These are phyloP conservation scores for Acmispon strigosus DNA, from an alignment of 306 rosid species.

Conservation along the genomic window DNA sequence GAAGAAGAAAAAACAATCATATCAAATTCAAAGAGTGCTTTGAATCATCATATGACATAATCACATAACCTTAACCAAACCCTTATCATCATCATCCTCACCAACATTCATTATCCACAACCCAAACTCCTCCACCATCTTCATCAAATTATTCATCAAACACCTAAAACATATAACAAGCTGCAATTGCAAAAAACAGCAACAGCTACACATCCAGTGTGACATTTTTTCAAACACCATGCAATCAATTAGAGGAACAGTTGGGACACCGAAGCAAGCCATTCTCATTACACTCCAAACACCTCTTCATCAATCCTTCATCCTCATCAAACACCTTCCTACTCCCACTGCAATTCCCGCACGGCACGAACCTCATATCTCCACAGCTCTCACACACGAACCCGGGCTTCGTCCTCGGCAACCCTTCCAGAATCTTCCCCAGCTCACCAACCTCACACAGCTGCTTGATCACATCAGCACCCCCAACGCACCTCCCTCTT, in stretches of 20 bases:
- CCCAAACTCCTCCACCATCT: background rate
- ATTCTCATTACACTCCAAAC: constrained; percentile 83
- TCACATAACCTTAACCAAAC: constrained; percentile 8
- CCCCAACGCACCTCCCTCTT: constrained; percentile 64
- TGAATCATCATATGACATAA: constrained; percentile 24
- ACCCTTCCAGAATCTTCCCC: constrained; percentile 62
- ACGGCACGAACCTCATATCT: constrained; percentile 78
- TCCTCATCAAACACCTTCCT: constrained; percentile 86
- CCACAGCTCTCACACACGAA: constrained; percentile 78
- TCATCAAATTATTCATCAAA: constrained; percentile 35
- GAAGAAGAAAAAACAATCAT: constrained; percentile 3
- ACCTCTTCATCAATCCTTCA: constrained; percentile 61
- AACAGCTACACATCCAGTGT: background rate
- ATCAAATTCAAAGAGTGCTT: constrained; percentile 48
- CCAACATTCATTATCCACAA: background rate
- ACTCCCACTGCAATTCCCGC: constrained; percentile 78
- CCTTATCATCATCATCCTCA: background rate
- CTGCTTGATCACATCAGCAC: constrained; percentile 65
- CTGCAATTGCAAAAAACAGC: background rate
- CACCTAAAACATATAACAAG: constrained; percentile 27
- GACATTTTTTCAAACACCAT: too few relatives aligned
- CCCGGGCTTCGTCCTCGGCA: constrained; percentile 63
- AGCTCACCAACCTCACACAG: constrained; percentile 74
- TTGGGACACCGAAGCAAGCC: constrained; percentile 84
- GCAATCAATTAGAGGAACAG: constrained; percentile 49